Percentiles rank a stretch among this genome's conserved stretches.
Evolutionary conservation across 2,329 filamentous ascomycete genomes (phyloP).

Genomic region (Nemania sp.): DNA sequence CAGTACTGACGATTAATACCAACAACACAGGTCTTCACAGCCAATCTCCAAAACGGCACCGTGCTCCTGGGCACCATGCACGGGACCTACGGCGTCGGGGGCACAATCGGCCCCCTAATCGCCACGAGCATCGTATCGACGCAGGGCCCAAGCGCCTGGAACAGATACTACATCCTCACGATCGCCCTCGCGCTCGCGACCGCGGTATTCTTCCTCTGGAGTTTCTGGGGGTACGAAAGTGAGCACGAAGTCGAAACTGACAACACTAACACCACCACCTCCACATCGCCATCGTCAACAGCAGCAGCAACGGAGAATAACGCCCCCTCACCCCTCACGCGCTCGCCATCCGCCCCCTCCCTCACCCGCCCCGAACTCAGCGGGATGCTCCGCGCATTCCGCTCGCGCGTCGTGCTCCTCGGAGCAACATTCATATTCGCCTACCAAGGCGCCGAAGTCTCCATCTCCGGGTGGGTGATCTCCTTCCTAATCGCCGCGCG

Average conservation of each 20-base stretch:
- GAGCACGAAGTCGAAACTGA: too few species aligned
- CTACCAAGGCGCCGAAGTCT: slow-evolving; percentile 84
- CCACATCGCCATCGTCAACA: neutral
- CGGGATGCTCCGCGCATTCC: slow-evolving; percentile 53
- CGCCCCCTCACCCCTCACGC: slow-evolving; percentile 4
- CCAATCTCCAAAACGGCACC: slow-evolving; percentile 56
- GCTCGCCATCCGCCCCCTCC: slow-evolving; percentile 5
- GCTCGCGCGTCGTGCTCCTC: slow-evolving; percentile 65
- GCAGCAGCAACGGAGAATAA: too few species aligned
- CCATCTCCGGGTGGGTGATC: slow-evolving; percentile 84
- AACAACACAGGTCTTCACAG: slow-evolving; percentile 48
- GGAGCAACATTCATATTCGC: slow-evolving; percentile 82
- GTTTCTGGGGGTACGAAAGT: slow-evolving; percentile 70
- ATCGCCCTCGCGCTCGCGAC: slow-evolving; percentile 62
- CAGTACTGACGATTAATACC: neutral
- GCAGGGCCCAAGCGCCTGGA: slow-evolving; percentile 59
- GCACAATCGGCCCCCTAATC: slow-evolving; percentile 69
- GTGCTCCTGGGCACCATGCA: slow-evolving; percentile 65
- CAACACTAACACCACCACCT: too few species aligned
- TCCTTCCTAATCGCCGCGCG: slow-evolving; percentile 78
- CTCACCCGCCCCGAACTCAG: slow-evolving; percentile 34
- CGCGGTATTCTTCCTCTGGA: slow-evolving; percentile 62
- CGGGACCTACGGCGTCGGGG: slow-evolving; percentile 68
- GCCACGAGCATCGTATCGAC: slow-evolving; percentile 72
- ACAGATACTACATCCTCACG: slow-evolving; percentile 71